phyloP scores from a whole-genome alignment of 2,329 filamentous ascomycete species.

The Alternaria panax region DNA sequence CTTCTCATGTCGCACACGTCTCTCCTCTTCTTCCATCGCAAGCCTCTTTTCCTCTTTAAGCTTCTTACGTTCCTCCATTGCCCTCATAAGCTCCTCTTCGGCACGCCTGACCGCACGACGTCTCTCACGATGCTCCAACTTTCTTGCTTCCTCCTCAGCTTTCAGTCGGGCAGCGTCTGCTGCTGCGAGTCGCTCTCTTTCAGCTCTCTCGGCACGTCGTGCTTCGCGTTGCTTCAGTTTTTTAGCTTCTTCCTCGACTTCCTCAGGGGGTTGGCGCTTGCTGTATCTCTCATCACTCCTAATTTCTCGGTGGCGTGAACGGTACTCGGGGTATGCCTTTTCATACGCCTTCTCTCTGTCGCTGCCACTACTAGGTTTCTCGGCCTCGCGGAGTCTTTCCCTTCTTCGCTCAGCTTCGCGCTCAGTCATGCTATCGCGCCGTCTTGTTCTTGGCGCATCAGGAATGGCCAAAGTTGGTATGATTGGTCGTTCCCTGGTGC shows the following conservation, averaged over 20 bases:
- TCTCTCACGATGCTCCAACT: conserved; percentile 38
- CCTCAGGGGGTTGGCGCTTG: conserved; percentile 37
- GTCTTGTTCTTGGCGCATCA: conserved; percentile 33
- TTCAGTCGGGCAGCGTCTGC: conserved; percentile 32
- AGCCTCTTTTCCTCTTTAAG: conserved; percentile 30
- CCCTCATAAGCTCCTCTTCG: conserved; percentile 29
- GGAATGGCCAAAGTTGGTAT: conserved; percentile 24
- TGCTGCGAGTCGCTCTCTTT: conserved; percentile 37
- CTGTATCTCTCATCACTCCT: conserved; percentile 38
- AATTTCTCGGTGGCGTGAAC: conserved; percentile 37
- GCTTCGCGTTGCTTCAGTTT: conserved; percentile 38
- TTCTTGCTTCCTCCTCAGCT: conserved; percentile 34
- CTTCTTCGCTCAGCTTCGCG: conserved; percentile 34
- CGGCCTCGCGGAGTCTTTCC: conserved; percentile 27
- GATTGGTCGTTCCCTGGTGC: conserved; percentile 35
- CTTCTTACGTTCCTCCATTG: conserved; percentile 30
- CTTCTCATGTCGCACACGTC: conserved; percentile 38
- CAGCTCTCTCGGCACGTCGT: conserved; percentile 38
- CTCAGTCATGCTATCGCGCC: conserved; percentile 45
- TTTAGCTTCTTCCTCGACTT: conserved; percentile 38
- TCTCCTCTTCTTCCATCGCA: conserved; percentile 38
- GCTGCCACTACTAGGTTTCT: conserved; percentile 34
- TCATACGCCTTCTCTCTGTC: conserved; percentile 37
- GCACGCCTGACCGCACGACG: conserved; percentile 35
- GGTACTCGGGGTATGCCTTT: conserved; percentile 36